Evolutionary conservation across 1,139 yeast species (phyloP).

Genomic region (Protomyces macrosporus): DNA sequence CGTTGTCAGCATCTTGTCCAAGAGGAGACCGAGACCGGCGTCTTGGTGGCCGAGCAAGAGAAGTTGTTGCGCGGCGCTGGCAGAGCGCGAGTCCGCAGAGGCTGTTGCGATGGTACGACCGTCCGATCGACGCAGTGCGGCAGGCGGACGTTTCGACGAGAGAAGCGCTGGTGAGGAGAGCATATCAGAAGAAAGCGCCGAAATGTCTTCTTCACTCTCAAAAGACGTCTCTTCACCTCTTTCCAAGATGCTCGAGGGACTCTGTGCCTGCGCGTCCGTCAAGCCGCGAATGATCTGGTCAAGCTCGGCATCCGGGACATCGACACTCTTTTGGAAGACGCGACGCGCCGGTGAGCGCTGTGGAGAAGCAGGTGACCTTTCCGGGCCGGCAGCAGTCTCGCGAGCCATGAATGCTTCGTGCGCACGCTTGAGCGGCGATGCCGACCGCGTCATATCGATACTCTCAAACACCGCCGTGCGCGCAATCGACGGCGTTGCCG

Average conservation of each 20-base stretch:
- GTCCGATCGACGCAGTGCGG: neutral
- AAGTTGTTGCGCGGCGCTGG: neutral
- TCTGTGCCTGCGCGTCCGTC: neutral
- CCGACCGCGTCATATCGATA: neutral
- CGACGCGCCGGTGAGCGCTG: constrained; percentile 1
- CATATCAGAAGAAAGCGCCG: neutral
- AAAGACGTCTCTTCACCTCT: neutral
- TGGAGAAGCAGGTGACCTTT: constrained; percentile 1
- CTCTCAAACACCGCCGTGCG: constrained; percentile 12
- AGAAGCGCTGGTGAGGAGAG: neutral
- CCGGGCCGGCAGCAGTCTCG: constrained; percentile 3
- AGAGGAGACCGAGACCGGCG: constrained; percentile 16
- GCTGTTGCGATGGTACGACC: neutral
- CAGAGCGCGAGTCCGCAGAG: neutral
- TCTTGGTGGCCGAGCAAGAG: constrained; percentile 14
- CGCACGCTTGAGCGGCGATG: neutral
- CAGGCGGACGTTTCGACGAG: neutral
- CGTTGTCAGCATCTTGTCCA: constrained; percentile 18
- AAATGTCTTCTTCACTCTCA: neutral
- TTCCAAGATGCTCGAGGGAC: neutral
- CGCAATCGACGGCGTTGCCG: constrained; percentile 1
- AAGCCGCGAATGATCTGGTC: constrained; percentile 17
- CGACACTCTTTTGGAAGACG: constrained; percentile 19
- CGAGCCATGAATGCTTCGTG: neutral
- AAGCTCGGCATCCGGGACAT: constrained; percentile 8